Conservation (phyloP, 495 filamentous ascomycete genomes). For the Lepidopterella palustris region DNA sequence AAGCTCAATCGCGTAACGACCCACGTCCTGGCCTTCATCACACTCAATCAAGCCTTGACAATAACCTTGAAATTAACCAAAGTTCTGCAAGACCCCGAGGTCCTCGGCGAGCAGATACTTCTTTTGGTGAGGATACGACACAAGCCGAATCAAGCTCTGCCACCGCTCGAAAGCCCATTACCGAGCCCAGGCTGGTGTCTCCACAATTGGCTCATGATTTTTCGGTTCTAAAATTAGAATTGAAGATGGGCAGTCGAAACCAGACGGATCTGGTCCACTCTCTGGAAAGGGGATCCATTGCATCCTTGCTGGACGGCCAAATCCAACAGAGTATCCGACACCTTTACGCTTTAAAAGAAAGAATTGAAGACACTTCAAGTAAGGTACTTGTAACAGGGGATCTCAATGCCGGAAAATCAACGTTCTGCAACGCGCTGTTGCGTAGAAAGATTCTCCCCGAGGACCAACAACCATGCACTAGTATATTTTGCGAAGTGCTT, state of each 20-base stretch:
- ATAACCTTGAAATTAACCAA: constrained; percentile 34
- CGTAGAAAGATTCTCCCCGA: constrained; percentile 89
- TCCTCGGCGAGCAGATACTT: constrained; percentile 66
- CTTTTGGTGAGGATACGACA: constrained; percentile 50
- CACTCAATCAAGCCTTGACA: constrained; percentile 34
- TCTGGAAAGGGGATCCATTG: constrained; percentile 85
- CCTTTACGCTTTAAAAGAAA: constrained; percentile 74
- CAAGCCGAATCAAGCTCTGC: constrained; percentile 64
- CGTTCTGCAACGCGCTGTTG: constrained; percentile 93
- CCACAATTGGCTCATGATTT: constrained; percentile 95
- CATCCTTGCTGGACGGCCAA: constrained; percentile 84
- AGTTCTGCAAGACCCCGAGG: constrained; percentile 43
- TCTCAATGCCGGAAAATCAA: constrained; percentile 95
- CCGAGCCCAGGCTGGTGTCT: constrained; percentile 73
- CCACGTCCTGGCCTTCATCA: constrained; percentile 37
- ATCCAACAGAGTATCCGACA: constrained; percentile 90
- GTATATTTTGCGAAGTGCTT: constrained; percentile 95
- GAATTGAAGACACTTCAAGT: constrained; percentile 95
- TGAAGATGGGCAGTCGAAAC: constrained; percentile 79
- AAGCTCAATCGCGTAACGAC: constrained; percentile 23
- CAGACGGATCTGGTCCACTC: constrained; percentile 93
- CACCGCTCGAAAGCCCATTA: constrained; percentile 48
- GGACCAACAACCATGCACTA: constrained; percentile 98
- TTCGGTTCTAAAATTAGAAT: constrained; percentile 85
- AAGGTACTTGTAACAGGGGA: constrained; percentile 98